Conservation (phyloP, 1,284 basidiomycete genomes). For the Neolentinus lepideus region DNA sequence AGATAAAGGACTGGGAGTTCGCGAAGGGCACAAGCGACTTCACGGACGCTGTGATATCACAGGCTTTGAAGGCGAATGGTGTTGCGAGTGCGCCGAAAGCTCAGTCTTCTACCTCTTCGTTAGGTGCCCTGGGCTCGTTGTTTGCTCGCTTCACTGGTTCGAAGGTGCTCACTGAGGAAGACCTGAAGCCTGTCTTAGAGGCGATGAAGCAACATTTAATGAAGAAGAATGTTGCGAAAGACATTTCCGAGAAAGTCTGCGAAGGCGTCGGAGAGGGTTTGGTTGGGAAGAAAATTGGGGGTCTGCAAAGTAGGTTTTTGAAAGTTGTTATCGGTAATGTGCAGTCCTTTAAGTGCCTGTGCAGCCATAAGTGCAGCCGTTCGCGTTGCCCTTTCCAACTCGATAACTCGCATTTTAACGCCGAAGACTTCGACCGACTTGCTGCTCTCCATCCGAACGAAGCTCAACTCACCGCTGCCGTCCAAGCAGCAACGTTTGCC, state of each 20-base stretch:
- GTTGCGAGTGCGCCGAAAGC: constrained; percentile 27
- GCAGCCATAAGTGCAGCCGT: constrained; percentile 83
- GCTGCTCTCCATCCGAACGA: constrained; percentile 72
- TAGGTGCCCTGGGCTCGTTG: constrained; percentile 65
- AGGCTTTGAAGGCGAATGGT: constrained; percentile 38
- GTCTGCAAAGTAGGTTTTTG: constrained; percentile 67
- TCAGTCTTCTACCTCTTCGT: constrained; percentile 25
- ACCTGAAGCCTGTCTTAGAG: constrained; percentile 83
- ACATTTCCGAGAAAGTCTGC: constrained; percentile 92
- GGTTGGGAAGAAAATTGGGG: constrained; percentile 85
- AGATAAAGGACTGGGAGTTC: constrained; percentile 92
- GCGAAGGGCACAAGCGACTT: constrained; percentile 28
- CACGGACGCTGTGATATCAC: constrained; percentile 54
- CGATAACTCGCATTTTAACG: constrained; percentile 91
- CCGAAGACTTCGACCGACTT: constrained; percentile 97
- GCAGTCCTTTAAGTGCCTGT: constrained; percentile 9
- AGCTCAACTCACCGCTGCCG: constrained; percentile 59
- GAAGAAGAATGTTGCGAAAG: constrained; percentile 97
- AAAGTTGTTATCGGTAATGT: constrained; percentile 4
- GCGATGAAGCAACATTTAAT: constrained; percentile 97
- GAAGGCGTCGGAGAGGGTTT: constrained; percentile 87
- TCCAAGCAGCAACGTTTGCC: constrained; percentile 75
- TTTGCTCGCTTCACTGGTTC: constrained; percentile 83
- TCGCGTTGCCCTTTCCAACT: constrained; percentile 74
- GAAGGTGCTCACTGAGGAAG: constrained; percentile 77